Evolutionary conservation across 192 early-diverging fungal species (phyloP).

Genomic region (Linnemannia hyalina): DNA sequence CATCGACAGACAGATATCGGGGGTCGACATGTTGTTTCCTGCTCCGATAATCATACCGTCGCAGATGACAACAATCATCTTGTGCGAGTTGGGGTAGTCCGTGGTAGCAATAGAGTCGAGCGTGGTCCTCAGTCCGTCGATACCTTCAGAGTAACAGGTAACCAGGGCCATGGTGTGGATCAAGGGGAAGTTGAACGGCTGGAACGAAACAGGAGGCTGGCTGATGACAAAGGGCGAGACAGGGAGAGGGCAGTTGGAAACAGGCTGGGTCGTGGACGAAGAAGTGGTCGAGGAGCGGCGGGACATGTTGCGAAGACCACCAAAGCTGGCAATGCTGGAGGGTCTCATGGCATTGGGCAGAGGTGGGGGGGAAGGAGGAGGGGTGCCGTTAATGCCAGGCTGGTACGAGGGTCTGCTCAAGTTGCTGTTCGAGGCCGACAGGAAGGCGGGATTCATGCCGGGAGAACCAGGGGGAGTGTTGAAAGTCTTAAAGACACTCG

Average conservation of each 20-base stretch:
- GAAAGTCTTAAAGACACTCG: constrained; percentile 52
- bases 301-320: constrained; percentile 48
- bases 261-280: constrained; percentile 39
- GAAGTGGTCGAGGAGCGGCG: constrained; percentile 61
- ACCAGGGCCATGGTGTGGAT: constrained; percentile 81
- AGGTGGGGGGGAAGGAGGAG: constrained; percentile 50
- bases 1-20: constrained; percentile 84
- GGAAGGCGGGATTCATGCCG: constrained; percentile 27
- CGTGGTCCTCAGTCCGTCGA: constrained; percentile 82
- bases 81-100: constrained; percentile 89
- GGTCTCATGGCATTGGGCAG: constrained; percentile 29
- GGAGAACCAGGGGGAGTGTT: constrained; percentile 49
- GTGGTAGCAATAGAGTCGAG: constrained; percentile 87
- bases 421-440: constrained; percentile 34
- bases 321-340: constrained; percentile 48
- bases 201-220: constrained; percentile 63
- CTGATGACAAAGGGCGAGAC: constrained; percentile 27
- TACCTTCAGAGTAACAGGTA: constrained; percentile 93
- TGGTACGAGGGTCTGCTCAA: constrained; percentile 44
- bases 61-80: constrained; percentile 87
- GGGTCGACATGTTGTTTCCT: constrained; percentile 80
- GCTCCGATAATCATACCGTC: constrained; percentile 92
- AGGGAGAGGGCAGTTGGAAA: constrained; percentile 35
- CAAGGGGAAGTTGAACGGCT: constrained; percentile 68
- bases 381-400: constrained; percentile 31